These are phyloP conservation scores for Jatropha podagrica DNA, from an alignment of 441 rosid species.

Conservation along the genomic window DNA sequence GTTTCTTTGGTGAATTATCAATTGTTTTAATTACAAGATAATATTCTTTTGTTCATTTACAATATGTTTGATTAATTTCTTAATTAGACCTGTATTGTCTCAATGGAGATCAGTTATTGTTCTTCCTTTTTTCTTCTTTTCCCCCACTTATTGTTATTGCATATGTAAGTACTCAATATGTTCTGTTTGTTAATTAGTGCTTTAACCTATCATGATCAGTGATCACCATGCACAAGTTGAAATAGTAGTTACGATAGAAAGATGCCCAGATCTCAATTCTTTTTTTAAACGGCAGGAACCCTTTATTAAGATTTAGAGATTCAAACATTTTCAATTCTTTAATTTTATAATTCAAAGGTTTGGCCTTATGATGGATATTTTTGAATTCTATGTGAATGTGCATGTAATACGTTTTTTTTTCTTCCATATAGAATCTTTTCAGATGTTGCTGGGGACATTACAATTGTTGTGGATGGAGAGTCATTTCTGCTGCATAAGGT, in stretches of 20 bases:
- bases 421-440: conserved; percentile 63
- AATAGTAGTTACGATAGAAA: not conserved
- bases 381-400: not conserved
- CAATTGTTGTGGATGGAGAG: conserved; percentile 67
- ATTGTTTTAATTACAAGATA: not conserved
- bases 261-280: conserved; percentile 2
- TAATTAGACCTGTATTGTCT: not conserved
- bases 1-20: not conserved
- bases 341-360: not conserved
- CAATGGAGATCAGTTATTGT: not conserved
- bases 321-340: not conserved
- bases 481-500: conserved; percentile 91
- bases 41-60: not conserved
- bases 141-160: not conserved
- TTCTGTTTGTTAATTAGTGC: not conserved
- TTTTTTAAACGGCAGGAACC: not conserved
- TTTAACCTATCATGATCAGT: not conserved
- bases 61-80: not conserved
- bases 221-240: not conserved
- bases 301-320: not conserved
- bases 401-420: conserved; percentile 3
- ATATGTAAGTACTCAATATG: not conserved
- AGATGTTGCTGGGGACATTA: conserved; percentile 86
- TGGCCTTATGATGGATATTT: not conserved
- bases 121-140: not conserved